Evolutionary conservation across 2,329 filamentous ascomycete genomes (phyloP), one percentile per base, ranked within the genome.

Genomic region (Cladorrhinum sp.): DNA sequence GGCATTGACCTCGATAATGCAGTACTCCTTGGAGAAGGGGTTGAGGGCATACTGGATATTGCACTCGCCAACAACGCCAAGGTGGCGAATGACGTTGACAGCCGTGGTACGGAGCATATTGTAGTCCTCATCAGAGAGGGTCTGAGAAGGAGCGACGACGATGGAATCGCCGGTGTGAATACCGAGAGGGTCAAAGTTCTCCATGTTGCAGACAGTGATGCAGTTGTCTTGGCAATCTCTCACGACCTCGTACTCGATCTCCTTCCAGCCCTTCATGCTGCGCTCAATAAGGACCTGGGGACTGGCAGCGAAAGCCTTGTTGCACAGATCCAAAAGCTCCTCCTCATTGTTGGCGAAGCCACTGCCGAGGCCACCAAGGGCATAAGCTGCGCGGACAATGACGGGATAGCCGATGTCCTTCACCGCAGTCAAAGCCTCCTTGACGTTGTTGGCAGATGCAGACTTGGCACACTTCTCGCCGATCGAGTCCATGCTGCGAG

Each of bases 221-320:
- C 95, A 99, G 83, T 98, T 98, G 79, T 99, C 93, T 69, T 92
- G 87, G 60, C 88, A 90, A 79, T 98, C 95, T 71, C 95, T 89
- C 45, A 99, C 95, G 64, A 98, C 95, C 76, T 99, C 95, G 73
- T 98, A 99, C 76, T 99, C 95, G 65, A 98, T 96, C 77, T 99
- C 95, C 77, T 99, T 99, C 95, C 95, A 99, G 62, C 95, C 95
- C 80, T 98, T 98, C 93, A 99, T 98, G 79, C 92, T 96, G 75
- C 91, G 88, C 80, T 99, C 95, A 69, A 99, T 96, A 58, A 99
- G 84, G 7, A 99, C 91, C 74, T 99, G 95, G 8, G 95, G 95
- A 72, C 92, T 96, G 67, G 91, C 93, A 25, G 95, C 93, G 67
- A 99, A 92, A 6, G 95, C 93, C 77, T 96, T 96, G 75, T 91